phyloP scores from a whole-genome alignment of 2,329 filamentous ascomycete species.

The Aspergillus proliferans region DNA sequence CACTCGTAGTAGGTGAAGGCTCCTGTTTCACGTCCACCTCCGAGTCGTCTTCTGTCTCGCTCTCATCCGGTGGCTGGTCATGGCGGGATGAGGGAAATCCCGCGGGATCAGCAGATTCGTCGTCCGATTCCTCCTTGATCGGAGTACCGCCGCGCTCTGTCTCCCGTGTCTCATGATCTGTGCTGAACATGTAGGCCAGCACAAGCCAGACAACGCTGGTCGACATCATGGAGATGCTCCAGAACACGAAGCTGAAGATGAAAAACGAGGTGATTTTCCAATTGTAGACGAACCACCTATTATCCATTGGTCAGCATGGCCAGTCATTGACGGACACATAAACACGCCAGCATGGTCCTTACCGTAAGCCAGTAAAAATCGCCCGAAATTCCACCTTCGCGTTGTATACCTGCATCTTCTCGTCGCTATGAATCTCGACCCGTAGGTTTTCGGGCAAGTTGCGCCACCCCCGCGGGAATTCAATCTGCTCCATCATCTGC shows the following conservation, averaged over 20 bases:
- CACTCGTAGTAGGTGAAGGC: background rate
- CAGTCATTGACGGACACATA: background rate
- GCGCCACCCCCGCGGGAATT: conserved; percentile 53
- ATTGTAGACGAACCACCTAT: conserved; percentile 77
- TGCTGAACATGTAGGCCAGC: conserved; percentile 41
- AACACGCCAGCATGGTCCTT: conserved; percentile 13
- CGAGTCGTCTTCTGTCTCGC: conserved; percentile 7
- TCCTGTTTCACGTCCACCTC: conserved; percentile 1
- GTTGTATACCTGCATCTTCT: conserved; percentile 69
- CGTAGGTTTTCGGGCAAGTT: conserved; percentile 50
- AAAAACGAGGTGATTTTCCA: conserved; percentile 66
- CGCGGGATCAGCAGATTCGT: conserved; percentile 3
- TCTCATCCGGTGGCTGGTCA: conserved; percentile 1
- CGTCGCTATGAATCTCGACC: conserved; percentile 65
- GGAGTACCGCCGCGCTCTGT: conserved; percentile 8
- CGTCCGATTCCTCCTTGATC: conserved; percentile 18
- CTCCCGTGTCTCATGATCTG: conserved; percentile 4
- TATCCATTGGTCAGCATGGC: conserved; percentile 12
- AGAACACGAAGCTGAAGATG: conserved; percentile 66
- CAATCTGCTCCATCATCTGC: conserved; percentile 65
- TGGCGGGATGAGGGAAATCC: background rate
- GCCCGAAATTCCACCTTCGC: conserved; percentile 65
- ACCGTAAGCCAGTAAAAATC: conserved; percentile 64
- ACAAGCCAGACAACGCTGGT: conserved; percentile 60
- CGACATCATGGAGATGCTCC: conserved; percentile 65